Percentiles rank a stretch among this genome's conserved stretches.
phyloP scores from a whole-genome alignment of 2,329 filamentous ascomycete species.

The Amylocarpus encephaloides region DNA sequence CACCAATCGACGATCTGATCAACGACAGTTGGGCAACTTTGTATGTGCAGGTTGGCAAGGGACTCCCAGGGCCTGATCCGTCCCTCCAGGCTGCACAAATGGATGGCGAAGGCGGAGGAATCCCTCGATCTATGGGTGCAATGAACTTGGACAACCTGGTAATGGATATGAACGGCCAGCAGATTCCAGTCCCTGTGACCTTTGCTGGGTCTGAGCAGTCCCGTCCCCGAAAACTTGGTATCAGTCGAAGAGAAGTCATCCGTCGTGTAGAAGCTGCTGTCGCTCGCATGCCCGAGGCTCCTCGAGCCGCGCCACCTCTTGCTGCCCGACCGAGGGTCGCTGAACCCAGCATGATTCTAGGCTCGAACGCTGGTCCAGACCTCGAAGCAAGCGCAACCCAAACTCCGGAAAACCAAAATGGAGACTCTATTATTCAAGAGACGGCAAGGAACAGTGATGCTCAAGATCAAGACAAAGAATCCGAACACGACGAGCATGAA shows the following conservation, averaged over 20 bases:
- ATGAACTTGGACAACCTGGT: slow-evolving; percentile 31
- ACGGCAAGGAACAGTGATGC: slow-evolving; percentile 24
- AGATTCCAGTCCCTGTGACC: slow-evolving; percentile 21
- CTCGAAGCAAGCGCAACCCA: neutral
- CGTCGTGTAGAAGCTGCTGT: slow-evolving; percentile 57
- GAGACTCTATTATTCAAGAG: slow-evolving; percentile 26
- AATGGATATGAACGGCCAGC: slow-evolving; percentile 29
- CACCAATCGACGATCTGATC: slow-evolving; percentile 86
- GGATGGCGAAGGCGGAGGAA: slow-evolving; percentile 38
- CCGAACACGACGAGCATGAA: slow-evolving; percentile 31
- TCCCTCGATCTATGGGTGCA: slow-evolving; percentile 19
- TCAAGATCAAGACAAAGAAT: slow-evolving; percentile 28
- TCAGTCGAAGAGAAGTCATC: slow-evolving; percentile 43
- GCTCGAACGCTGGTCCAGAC: slow-evolving; percentile 27
- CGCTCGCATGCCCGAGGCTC: slow-evolving; percentile 33
- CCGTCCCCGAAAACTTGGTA: slow-evolving; percentile 25
- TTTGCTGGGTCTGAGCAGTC: slow-evolving; percentile 21
- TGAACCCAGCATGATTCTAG: slow-evolving; percentile 35
- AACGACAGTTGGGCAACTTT: slow-evolving; percentile 80
- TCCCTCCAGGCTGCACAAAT: slow-evolving; percentile 39
- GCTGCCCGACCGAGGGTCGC: slow-evolving; percentile 26
- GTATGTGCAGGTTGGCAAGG: slow-evolving; percentile 60
- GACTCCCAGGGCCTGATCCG: slow-evolving; percentile 38
- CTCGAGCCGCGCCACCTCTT: slow-evolving; percentile 33
- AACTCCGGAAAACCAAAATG: slow-evolving; percentile 8